Percentiles rank a stretch among this genome's conserved stretches.
phyloP scores from a whole-genome alignment of 2,329 filamentous ascomycete species.

The Epichloe scottii region DNA sequence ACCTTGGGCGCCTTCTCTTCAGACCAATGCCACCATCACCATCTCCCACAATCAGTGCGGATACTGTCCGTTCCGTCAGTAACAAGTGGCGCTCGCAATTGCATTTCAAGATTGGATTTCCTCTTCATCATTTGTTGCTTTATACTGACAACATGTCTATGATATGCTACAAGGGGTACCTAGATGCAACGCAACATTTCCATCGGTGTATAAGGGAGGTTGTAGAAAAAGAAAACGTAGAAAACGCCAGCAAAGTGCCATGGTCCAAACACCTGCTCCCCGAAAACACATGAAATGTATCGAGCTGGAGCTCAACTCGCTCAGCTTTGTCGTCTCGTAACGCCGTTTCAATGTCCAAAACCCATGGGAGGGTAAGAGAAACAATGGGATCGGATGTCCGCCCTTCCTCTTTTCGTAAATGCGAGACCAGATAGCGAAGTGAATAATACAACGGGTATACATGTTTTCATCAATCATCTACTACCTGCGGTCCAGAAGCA shows the following conservation, averaged over 20 bases:
- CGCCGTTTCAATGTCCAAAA: neutral
- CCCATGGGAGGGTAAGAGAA: neutral
- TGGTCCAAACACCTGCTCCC: neutral
- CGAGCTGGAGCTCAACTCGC: neutral
- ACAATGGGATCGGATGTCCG: neutral
- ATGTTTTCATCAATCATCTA: neutral
- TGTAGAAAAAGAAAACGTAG: neutral
- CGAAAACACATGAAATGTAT: neutral
- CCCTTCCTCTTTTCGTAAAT: neutral
- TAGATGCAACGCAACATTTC: neutral
- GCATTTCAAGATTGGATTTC: no score
- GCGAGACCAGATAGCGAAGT: neutral
- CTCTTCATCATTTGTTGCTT: neutral
- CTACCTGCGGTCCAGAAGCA: conserved; percentile 23
- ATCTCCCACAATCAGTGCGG: conserved; percentile 54
- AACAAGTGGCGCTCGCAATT: no score
- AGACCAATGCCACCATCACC: conserved; percentile 82
- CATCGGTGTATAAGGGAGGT: neutral
- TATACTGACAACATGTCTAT: neutral
- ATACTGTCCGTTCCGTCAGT: no score
- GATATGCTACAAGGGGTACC: neutral
- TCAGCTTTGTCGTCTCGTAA: neutral
- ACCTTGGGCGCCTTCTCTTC: conserved; percentile 71
- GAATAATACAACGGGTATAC: neutral
- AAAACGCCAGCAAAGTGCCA: neutral